Conservation (phyloP, 768 basidiomycete genomes). For the Mycena kentingensis region DNA sequence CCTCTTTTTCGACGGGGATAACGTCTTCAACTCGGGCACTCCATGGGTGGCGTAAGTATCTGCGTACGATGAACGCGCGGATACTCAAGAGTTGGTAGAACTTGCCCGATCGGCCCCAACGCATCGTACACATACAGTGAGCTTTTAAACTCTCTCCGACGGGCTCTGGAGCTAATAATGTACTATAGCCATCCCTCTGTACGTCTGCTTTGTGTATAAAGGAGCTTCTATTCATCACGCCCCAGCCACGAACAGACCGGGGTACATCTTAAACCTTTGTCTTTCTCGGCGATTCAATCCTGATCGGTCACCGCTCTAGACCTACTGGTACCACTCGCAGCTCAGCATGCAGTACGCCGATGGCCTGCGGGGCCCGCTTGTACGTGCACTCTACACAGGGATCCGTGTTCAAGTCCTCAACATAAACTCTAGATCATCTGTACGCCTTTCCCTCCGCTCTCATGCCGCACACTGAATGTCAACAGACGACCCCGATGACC, state of each 20-base stretch:
- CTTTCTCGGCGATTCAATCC: too few relatives aligned
- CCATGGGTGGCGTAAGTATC: constrained; percentile 3
- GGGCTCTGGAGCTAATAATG: background rate
- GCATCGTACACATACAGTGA: constrained; percentile 16
- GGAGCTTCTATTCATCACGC: constrained; percentile 4
- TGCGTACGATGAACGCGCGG: background rate
- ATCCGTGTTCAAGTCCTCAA: background rate
- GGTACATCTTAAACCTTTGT: too few relatives aligned
- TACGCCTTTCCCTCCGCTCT: background rate
- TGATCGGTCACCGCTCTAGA: too few relatives aligned
- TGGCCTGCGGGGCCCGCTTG: constrained; percentile 33
- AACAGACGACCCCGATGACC: constrained; percentile 8
- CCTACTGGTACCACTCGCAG: constrained; percentile 43
- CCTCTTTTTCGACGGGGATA: constrained; percentile 5
- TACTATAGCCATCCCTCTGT: too few relatives aligned
- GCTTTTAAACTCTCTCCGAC: background rate
- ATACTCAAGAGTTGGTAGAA: background rate
- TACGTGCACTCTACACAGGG: constrained; percentile 16
- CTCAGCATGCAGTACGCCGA: constrained; percentile 40
- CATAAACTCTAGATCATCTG: background rate
- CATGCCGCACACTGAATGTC: background rate
- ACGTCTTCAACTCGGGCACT: constrained; percentile 12
- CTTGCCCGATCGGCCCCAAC: constrained; percentile 12
- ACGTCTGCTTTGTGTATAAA: too few relatives aligned
- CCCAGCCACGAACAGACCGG: constrained; percentile 34